Conservation (phyloP, 1,284 basidiomycete genomes). For the Amylostereum chailletii region DNA sequence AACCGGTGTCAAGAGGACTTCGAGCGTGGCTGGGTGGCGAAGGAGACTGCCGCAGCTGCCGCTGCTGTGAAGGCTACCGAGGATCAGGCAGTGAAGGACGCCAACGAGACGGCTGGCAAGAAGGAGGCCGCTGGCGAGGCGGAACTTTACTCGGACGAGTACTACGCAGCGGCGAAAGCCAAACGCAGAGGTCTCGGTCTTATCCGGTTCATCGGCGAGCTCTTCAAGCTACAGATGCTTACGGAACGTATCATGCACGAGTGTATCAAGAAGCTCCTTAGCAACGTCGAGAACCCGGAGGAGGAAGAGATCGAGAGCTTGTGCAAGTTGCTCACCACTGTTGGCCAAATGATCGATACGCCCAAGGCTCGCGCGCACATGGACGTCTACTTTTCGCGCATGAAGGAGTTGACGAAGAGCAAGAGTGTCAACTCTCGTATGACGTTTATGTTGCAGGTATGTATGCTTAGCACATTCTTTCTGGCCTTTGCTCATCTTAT, state of each 20-base stretch:
- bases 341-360: slow-evolving; percentile 78
- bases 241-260: slow-evolving; percentile 67
- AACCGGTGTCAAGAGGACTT: slow-evolving; percentile 95
- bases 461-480: slow-evolving; percentile 17
- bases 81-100: slow-evolving; percentile 45
- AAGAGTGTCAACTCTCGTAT: slow-evolving; percentile 78
- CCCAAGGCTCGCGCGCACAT: slow-evolving; percentile 77
- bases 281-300: slow-evolving; percentile 89
- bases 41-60: slow-evolving; percentile 42
- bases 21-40: slow-evolving; percentile 81
- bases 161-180: slow-evolving; percentile 94
- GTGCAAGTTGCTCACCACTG: slow-evolving; percentile 87
- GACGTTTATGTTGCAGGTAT: slow-evolving; percentile 90
- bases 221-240: slow-evolving; percentile 79
- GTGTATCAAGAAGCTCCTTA: slow-evolving; percentile 90
- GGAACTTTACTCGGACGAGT: slow-evolving; percentile 89
- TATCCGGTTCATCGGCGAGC: slow-evolving; percentile 95
- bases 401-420: slow-evolving; percentile 75
- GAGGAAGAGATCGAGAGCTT: slow-evolving; percentile 97
- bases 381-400: slow-evolving; percentile 89
- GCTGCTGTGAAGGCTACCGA: slow-evolving; percentile 28
- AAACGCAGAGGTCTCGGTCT: slow-evolving; percentile 96
- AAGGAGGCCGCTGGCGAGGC: slow-evolving; percentile 43
- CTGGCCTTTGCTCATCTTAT: background rate
- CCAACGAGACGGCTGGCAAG: slow-evolving; percentile 33